Base-by-base conservation (phyloP, 495 filamentous ascomycete genomes). In the Neohortaea acidophila region DNA sequence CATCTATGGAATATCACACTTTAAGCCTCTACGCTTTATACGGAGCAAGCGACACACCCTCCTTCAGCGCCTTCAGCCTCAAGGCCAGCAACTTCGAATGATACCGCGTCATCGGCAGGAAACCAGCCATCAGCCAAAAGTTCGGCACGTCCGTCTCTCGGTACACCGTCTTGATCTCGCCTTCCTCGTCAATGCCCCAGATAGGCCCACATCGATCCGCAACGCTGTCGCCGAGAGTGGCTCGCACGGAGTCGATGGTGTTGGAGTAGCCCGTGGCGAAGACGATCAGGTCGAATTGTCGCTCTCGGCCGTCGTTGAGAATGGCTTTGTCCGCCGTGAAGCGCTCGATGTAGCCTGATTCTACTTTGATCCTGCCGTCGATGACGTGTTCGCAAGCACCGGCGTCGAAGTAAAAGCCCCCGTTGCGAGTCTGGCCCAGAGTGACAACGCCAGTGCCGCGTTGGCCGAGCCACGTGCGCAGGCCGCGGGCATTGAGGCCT, bases 61-160 rank as follows among this genome's bases (percentile, higher is more conserved):
- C 28, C 46, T 83, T 66, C 26, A 68, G 47, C 0, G 66, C 80
- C 56, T 79, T 79, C 29, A 86, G 79, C 65, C 85, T 80, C 56
- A 91, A 51, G 17, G 80, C 84, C 55, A 87, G 47, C 27, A 81
- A 37, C 30, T 70, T 67, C 10, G 79, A 84, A 40, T 67, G 83
- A 45, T 77, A 84, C 43, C 84, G 66, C 36, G 73, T 77, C 39
- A 86, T 49, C 11, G 77, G 78, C 18, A 89, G 54, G 58, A 82
- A 87, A 0, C 84, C 84, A 0, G 81, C 84, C 61, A 84, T 80
- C 53, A 81, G 77, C 81, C 81, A 93, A 38, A 87, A 73, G 0
- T 79, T 79, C 0, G 75, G 75, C 48, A 85, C 79, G 0, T 80
- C 79, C 13, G 65, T 77, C 29, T 52, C 61, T 4, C 69, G 65